These are phyloP conservation scores for Plasmodium blacklocki DNA, from an alignment of 169 alveolate species.

Conservation along the genomic window DNA sequence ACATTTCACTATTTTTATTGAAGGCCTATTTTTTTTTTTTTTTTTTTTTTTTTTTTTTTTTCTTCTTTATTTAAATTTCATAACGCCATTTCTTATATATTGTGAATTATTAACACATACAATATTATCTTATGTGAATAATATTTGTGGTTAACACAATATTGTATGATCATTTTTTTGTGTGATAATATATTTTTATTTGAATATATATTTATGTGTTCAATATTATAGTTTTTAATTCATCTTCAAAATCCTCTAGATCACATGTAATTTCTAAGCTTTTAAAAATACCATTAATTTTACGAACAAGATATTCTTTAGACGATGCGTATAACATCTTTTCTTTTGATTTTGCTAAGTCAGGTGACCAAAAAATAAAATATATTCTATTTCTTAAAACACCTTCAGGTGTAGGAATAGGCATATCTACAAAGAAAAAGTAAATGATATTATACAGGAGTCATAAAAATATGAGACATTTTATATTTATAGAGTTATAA, in stretches of 20 bases:
- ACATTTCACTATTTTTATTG: no score
- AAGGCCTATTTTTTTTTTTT: neutral
- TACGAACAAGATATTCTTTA: slow-evolving; percentile 66
- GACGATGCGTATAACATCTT: slow-evolving; percentile 75
- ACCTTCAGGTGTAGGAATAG: slow-evolving; percentile 73
- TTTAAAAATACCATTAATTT: slow-evolving; percentile 73
- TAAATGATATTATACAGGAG: neutral
- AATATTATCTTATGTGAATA: neutral
- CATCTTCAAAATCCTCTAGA: slow-evolving; percentile 71
- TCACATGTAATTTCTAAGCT: slow-evolving; percentile 70
- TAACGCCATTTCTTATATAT: no score
- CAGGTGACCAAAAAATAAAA: slow-evolving; percentile 75
- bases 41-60: slow-evolving; percentile 5
- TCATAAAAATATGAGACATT: neutral
- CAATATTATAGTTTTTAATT: slow-evolving; percentile 30
- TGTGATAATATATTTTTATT: neutral
- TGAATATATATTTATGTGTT: slow-evolving; percentile 28
- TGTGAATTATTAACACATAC: no score
- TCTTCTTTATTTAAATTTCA: neutral
- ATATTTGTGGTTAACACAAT: neutral
- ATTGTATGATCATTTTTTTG: neutral
- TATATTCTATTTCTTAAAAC: slow-evolving; percentile 67
- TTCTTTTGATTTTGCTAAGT: slow-evolving; percentile 59
- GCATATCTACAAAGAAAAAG: slow-evolving; percentile 50
- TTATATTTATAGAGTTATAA: neutral